Percentiles rank a stretch among this genome's conserved stretches.
Conservation (phyloP, 2,329 filamentous ascomycete species). For the Beauveria sp. region DNA sequence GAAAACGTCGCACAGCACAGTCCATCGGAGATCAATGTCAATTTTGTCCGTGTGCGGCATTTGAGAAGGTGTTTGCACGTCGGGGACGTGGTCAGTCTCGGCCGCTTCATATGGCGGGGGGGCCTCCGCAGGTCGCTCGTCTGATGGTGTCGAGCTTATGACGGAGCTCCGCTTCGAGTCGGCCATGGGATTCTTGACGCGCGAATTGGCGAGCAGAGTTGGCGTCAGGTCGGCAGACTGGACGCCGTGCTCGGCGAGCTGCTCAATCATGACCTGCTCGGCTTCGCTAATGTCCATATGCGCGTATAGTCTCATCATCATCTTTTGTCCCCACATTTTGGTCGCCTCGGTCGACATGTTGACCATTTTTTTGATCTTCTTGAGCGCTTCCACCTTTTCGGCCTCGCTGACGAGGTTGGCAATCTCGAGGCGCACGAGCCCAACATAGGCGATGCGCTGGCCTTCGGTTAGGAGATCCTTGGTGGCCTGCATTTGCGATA, state of each 20-base stretch:
- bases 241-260: conserved; percentile 87
- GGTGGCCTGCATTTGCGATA: conserved; percentile 89
- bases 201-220: conserved; percentile 81
- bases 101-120: conserved; percentile 57
- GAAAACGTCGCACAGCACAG: conserved; percentile 91
- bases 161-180: conserved; percentile 24
- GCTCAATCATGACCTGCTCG: conserved; percentile 98
- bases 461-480: conserved; percentile 93
- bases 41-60: conserved; percentile 75
- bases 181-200: conserved; percentile 87
- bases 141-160: conserved; percentile 19
- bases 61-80: conserved; percentile 75
- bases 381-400: conserved; percentile 54
- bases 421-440: conserved; percentile 74
- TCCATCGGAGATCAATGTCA: conserved; percentile 95
- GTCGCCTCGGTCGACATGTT: conserved; percentile 65
- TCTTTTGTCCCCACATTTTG: conserved; percentile 96
- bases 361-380: conserved; percentile 63
- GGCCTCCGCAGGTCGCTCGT: conserved; percentile 41
- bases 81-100: conserved; percentile 63
- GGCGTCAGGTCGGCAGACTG: conserved; percentile 75
- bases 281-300: conserved; percentile 93
- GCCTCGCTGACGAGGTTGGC: conserved; percentile 66
- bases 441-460: conserved; percentile 93
- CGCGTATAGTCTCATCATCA: conserved; percentile 88